phyloP scores from a whole-genome alignment of 441 rosid genomes.

The Flueggea neowawraea region DNA sequence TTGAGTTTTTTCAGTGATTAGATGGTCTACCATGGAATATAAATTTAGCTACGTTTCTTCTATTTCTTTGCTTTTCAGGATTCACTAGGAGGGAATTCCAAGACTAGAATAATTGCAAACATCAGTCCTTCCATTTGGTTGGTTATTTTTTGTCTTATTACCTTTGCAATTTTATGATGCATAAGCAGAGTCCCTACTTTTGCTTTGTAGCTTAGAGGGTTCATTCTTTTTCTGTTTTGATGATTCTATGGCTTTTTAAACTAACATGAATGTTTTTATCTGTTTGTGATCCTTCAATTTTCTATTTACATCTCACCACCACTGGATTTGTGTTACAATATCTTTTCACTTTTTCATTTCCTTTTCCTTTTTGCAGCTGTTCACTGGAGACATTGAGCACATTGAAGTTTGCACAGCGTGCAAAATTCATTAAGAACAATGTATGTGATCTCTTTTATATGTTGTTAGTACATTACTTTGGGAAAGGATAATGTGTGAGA shows the following conservation, averaged over 20 bases:
- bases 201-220: too few relatives aligned
- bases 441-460: slow-evolving; percentile 35
- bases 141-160: slow-evolving; percentile 12
- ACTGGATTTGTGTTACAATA: too few relatives aligned
- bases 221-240: too few relatives aligned
- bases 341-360: too few relatives aligned
- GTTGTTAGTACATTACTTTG: background rate
- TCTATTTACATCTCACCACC: too few relatives aligned
- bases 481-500: background rate
- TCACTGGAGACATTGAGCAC: slow-evolving; percentile 97
- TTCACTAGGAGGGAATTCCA: slow-evolving; percentile 97
- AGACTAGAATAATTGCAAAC: slow-evolving; percentile 93
- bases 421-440: slow-evolving; percentile 94
- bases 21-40: background rate
- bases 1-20: background rate
- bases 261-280: too few relatives aligned
- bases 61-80: slow-evolving; percentile 50
- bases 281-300: too few relatives aligned
- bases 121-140: slow-evolving; percentile 83
- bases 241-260: too few relatives aligned
- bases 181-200: too few relatives aligned
- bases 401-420: slow-evolving; percentile 99
- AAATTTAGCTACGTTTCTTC: background rate
- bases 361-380: slow-evolving; percentile 48
- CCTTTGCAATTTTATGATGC: too few relatives aligned